Conservation (phyloP, 1,139 yeast species). For the Magnusiomyces magnusii region DNA sequence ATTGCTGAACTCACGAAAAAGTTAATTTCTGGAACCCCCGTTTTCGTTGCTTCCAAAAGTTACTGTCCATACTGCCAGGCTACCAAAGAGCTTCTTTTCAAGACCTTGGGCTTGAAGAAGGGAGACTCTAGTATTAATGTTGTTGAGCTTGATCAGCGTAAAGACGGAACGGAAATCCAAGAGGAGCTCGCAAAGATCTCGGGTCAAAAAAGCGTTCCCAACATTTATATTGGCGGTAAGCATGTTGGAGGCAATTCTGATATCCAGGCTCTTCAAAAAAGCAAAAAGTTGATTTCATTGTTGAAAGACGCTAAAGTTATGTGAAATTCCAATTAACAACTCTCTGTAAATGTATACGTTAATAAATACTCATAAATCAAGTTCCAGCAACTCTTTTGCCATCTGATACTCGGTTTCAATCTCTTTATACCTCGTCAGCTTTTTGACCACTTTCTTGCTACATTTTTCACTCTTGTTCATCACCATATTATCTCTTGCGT, state of each 20-base stretch:
- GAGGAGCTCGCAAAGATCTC: conserved; percentile 66
- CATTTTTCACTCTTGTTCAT: too few species aligned
- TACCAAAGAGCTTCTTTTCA: conserved; percentile 25
- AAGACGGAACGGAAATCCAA: conserved; percentile 64
- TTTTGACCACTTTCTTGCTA: too few species aligned
- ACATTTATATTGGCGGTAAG: conserved; percentile 79
- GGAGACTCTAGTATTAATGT: conserved; percentile 21
- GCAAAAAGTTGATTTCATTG: conserved; percentile 35
- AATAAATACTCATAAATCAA: too few species aligned
- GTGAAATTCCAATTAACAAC: too few species aligned
- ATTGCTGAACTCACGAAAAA: not conserved
- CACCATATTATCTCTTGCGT: too few species aligned
- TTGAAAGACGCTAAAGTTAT: conserved; percentile 20
- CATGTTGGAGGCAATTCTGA: conserved; percentile 95
- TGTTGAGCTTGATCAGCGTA: conserved; percentile 25
- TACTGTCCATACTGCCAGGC: conserved; percentile 27
- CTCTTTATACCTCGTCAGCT: too few species aligned
- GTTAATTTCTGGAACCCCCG: conserved; percentile 9
- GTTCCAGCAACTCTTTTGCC: too few species aligned
- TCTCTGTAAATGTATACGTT: too few species aligned
- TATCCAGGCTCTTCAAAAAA: conserved; percentile 50
- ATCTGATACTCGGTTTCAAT: too few species aligned
- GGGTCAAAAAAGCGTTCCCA: conserved; percentile 93
- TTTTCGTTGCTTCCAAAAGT: conserved; percentile 16
- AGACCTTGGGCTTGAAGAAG: conserved; percentile 21